phyloP scores from a whole-genome alignment of 805 yeast species.

The Nakazawaea laoshanensis region DNA sequence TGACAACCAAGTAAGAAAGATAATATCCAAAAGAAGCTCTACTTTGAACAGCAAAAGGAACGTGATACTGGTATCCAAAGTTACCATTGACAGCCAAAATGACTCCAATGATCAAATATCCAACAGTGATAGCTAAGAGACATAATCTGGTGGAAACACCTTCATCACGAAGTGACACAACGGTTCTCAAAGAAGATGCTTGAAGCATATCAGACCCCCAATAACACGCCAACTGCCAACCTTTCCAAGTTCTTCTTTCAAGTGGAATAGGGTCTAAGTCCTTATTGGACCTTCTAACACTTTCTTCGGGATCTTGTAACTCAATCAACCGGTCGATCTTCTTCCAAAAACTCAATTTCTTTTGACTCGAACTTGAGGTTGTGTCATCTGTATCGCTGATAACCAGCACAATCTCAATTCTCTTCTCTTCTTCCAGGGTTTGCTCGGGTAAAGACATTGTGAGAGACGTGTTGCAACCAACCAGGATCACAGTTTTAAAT shows the following conservation, averaged over 20 bases:
- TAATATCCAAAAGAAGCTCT: slow-evolving; percentile 24
- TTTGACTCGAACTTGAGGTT: too few relatives aligned
- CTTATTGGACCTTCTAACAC: slow-evolving; percentile 5
- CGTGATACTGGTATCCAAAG: slow-evolving; percentile 24
- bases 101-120: slow-evolving; percentile 14
- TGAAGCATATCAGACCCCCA: slow-evolving; percentile 19
- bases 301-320: slow-evolving; percentile 7
- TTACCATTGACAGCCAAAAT: slow-evolving; percentile 13
- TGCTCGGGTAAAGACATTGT: too few relatives aligned
- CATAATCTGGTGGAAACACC: slow-evolving; percentile 16
- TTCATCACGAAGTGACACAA: slow-evolving; percentile 11
- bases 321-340: slow-evolving; percentile 1
- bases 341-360: slow-evolving; percentile 4
- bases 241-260: slow-evolving; percentile 16
- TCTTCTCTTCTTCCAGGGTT: too few relatives aligned
- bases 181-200: slow-evolving; percentile 15
- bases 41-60: slow-evolving; percentile 24
- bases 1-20: slow-evolving; percentile 21
- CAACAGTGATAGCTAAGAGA: slow-evolving; percentile 13
- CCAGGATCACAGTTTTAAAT: too few relatives aligned
- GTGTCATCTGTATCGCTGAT: too few relatives aligned
- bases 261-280: slow-evolving; percentile 15
- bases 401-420: too few relatives aligned
- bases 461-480: too few relatives aligned
- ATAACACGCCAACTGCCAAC: slow-evolving; percentile 15